A percentile compares a stretch with the other conserved stretches of the same genome.
These are phyloP conservation scores for Sporothrix pallida DNA, from an alignment of 2,329 filamentous ascomycete genomes.

Conservation along the genomic window DNA sequence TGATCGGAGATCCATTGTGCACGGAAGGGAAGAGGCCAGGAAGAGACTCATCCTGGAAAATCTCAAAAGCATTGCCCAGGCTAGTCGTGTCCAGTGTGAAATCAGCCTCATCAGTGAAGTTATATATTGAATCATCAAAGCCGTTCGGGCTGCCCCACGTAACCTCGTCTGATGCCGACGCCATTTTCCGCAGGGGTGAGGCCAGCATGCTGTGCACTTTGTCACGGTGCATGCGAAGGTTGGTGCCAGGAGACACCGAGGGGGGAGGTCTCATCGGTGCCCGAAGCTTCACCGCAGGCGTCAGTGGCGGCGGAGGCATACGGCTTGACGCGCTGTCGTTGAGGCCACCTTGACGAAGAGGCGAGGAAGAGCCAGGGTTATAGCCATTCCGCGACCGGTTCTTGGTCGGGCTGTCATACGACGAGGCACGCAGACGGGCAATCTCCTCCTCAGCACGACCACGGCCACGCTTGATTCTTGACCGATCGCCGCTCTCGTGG, in stretches of 20 bases:
- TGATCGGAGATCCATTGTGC: conserved; percentile 68
- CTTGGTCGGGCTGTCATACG: conserved; percentile 88
- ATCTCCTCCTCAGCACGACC: conserved; percentile 96
- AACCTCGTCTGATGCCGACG: conserved; percentile 43
- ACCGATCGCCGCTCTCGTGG: conserved; percentile 74
- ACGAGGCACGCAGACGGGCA: conserved; percentile 87
- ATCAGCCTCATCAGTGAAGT: conserved; percentile 54
- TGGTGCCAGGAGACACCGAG: conserved; percentile 91
- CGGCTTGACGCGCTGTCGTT: conserved; percentile 56
- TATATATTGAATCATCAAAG: conserved; percentile 63
- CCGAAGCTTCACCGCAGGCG: conserved; percentile 83
- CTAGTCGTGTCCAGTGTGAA: conserved; percentile 57
- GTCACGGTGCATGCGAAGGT: conserved; percentile 84
- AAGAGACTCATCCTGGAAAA: conserved; percentile 59
- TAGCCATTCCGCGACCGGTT: conserved; percentile 59
- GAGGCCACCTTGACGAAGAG: conserved; percentile 58
- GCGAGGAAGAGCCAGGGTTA: conserved; percentile 69
- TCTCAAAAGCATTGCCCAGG: conserved; percentile 57
- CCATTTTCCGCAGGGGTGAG: conserved; percentile 66
- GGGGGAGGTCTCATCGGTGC: conserved; percentile 63
- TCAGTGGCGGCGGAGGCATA: conserved; percentile 73
- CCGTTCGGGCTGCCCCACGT: conserved; percentile 70
- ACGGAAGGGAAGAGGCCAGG: conserved; percentile 53
- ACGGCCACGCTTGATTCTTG: conserved; percentile 81
- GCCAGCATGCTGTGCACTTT: conserved; percentile 81